A percentile compares a stretch with the other conserved stretches of the same genome.
Evolutionary conservation across 352 stramenopile species (phyloP).

Genomic region (Phytophthora meadii): DNA sequence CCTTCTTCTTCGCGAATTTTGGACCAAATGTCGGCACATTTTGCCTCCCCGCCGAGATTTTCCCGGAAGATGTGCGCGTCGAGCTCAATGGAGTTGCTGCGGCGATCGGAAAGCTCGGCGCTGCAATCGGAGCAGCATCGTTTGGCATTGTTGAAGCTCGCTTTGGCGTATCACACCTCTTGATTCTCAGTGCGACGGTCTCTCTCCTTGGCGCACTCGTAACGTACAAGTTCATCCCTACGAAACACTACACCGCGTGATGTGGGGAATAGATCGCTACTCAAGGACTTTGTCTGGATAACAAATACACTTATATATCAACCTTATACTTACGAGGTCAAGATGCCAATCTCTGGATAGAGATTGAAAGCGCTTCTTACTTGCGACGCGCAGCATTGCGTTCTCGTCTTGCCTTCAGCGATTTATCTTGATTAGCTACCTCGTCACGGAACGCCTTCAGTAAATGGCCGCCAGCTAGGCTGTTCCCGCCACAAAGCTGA

Average conservation of each 20-base stretch:
- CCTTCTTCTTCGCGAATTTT: conserved; percentile 92
- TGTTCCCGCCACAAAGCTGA: conserved; percentile 74
- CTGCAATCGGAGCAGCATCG: conserved; percentile 61
- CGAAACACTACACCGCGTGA: conserved; percentile 46
- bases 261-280: conserved; percentile 12
- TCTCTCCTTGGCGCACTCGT: conserved; percentile 67
- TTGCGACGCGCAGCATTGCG: conserved; percentile 48
- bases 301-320: conserved; percentile 27
- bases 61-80: conserved; percentile 71
- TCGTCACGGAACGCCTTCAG: conserved; percentile 70
- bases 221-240: conserved; percentile 69
- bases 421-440: conserved; percentile 57
- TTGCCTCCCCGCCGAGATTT: conserved; percentile 83
- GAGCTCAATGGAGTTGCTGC: conserved; percentile 85
- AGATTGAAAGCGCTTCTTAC: conserved; percentile 4
- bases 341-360: neutral
- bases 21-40: conserved; percentile 90
- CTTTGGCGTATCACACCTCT: conserved; percentile 64
- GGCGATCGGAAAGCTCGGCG: conserved; percentile 78
- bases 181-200: conserved; percentile 62
- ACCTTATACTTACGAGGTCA: conserved; percentile 3
- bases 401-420: conserved; percentile 57
- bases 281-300: conserved; percentile 8
- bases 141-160: conserved; percentile 71
- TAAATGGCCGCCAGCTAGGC: conserved; percentile 55